Percentiles rank a stretch among this genome's conserved stretches.
These are phyloP conservation scores for Pisolithus marmoratus DNA, from an alignment of 768 basidiomycete species.

Conservation along the genomic window DNA sequence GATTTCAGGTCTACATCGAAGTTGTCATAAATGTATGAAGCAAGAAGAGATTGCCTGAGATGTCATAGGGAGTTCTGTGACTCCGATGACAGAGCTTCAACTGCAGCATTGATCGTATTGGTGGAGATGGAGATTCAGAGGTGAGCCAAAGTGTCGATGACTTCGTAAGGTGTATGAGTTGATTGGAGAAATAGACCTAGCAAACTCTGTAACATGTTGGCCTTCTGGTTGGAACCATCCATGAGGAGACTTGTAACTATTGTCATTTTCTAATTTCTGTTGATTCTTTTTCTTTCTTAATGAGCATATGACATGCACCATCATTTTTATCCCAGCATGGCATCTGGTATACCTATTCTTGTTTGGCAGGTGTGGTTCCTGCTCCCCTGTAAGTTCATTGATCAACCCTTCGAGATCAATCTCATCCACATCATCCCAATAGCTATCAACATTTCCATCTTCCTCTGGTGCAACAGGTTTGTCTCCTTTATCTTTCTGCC, in stretches of 20 bases:
- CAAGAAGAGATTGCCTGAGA: conserved; percentile 19
- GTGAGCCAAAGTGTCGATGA: conserved; percentile 20
- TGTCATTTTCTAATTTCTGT: conserved; percentile 4
- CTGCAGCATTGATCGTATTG: conserved; percentile 9
- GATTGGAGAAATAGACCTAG: conserved; percentile 28
- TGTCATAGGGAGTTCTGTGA: conserved; percentile 8
- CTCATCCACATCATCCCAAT: conserved; percentile 6
- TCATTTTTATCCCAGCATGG: not conserved
- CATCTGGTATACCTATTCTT: not conserved
- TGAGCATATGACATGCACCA: not conserved
- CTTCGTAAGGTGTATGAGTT: conserved; percentile 16
- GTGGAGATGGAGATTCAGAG: conserved; percentile 22
- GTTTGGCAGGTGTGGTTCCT: no score
- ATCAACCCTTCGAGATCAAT: conserved; percentile 1
- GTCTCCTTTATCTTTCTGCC: no score
- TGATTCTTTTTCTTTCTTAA: not conserved
- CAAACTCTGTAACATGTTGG: conserved; percentile 15
- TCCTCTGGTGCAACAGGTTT: not conserved
- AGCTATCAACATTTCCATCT: not conserved
- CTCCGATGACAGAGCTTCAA: conserved; percentile 13
- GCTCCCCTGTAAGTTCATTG: not conserved
- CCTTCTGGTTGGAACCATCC: conserved; percentile 28
- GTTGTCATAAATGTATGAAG: conserved; percentile 37
- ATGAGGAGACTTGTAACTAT: conserved; percentile 10
- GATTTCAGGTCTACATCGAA: conserved; percentile 34